phyloP scores from a whole-genome alignment of 2,329 filamentous ascomycete species.

The Diaporthe velutina region DNA sequence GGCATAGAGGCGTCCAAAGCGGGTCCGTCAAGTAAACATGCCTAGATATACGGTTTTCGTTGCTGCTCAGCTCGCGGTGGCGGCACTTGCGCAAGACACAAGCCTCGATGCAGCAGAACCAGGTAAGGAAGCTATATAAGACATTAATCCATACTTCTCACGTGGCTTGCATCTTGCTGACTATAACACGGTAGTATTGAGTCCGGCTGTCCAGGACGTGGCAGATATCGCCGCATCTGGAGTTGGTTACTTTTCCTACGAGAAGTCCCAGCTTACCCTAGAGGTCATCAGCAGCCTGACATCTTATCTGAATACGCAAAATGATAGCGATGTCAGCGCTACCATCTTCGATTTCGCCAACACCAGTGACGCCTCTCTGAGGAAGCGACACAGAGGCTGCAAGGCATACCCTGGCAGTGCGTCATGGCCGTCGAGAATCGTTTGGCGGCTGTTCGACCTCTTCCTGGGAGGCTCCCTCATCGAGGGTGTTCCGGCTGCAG shows the following conservation, averaged over 20 bases:
- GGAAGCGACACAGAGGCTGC: conserved; percentile 10
- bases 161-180: background rate
- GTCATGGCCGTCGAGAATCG: conserved; percentile 24
- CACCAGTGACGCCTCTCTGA: background rate
- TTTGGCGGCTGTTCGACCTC: conserved; percentile 30
- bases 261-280: conserved; percentile 18
- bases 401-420: conserved; percentile 36
- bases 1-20: background rate
- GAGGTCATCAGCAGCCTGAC: conserved; percentile 20
- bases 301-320: background rate
- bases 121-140: background rate
- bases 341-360: conserved; percentile 15
- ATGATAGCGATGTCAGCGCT: background rate
- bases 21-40: background rate
- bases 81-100: background rate
- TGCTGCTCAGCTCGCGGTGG: background rate
- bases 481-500: conserved; percentile 19
- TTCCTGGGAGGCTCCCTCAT: conserved; percentile 31
- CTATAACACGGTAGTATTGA: background rate
- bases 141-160: background rate
- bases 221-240: background rate
- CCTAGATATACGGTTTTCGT: background rate
- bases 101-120: background rate
- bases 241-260: conserved; percentile 21
- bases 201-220: background rate